Percentiles rank a stretch among this genome's conserved stretches.
Evolutionary conservation across 257 asterid species (phyloP).

Genomic region (Nicotiana paniculata): DNA sequence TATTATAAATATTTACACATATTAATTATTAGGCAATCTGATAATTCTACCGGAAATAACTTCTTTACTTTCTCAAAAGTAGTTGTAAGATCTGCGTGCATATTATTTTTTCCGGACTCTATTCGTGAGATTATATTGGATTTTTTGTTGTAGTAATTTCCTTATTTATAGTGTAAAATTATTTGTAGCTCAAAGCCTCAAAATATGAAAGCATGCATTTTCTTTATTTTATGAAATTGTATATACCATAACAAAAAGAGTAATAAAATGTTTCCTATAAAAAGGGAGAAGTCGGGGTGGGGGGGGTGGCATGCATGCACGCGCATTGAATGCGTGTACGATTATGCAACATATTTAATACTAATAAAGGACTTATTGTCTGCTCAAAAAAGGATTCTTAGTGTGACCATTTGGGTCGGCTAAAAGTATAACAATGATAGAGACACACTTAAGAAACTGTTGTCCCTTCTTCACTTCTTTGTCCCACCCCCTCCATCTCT

Average conservation of each 20-base stretch:
- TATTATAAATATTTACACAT: too few relatives aligned
- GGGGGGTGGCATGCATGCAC: background rate
- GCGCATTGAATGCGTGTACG: constrained; percentile 25
- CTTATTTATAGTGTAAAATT: too few relatives aligned
- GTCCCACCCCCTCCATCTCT: background rate
- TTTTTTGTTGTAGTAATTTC: too few relatives aligned
- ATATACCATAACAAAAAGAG: background rate
- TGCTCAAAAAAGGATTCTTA: constrained; percentile 24
- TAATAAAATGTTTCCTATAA: background rate
- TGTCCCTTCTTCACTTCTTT: constrained; percentile 28
- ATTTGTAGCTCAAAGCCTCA: too few relatives aligned
- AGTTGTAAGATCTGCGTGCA: too few relatives aligned
- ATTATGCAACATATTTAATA: background rate
- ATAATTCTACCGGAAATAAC: too few relatives aligned
- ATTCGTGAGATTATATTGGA: too few relatives aligned
- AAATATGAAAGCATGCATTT: background rate
- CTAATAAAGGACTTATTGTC: constrained; percentile 22
- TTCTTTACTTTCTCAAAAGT: too few relatives aligned
- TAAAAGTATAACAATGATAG: constrained; percentile 40
- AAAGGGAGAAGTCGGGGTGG: background rate
- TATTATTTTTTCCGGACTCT: too few relatives aligned
- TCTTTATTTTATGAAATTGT: background rate
- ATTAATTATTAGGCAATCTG: too few relatives aligned
- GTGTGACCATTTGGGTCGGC: constrained; percentile 54
- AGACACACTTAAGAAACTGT: constrained; percentile 37